Base-by-base conservation (phyloP, 2,329 filamentous ascomycete species). In the Colletotrichum tamarilloi region DNA sequence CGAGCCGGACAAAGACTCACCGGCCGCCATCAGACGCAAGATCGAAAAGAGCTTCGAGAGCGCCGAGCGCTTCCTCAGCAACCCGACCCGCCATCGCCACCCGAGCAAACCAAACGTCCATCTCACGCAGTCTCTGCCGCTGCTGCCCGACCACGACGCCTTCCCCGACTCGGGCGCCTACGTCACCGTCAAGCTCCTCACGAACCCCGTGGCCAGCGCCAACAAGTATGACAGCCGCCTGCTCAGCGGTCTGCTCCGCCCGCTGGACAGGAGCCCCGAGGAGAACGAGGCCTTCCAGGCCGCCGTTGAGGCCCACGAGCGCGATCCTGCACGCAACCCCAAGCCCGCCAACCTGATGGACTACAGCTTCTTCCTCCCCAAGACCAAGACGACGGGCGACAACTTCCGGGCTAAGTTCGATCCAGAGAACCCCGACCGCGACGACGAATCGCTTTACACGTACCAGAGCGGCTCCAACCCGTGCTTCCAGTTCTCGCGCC, bases 101-200 rank as follows among this genome's bases (percentile, higher is more conserved):
- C 91, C 89, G 5, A 86, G 86, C 60, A 87, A 84, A 76, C 82
- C 46, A 75, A 77, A 28, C 79, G 64, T 74, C 12, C 80, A 89
- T 75, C 81, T 92, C 73, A 85, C 92, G 19, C 89, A 91, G 56
- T 88, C 89, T 22, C 88, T 87, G 73, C 90, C 91, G 32, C 81
- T 93, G 52, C 81, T 93, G 22, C 92, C 92, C 6, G 92, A 93
- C 77, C 85, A 92, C 55, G 89, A 92, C 73, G 89, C 90, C n/a
- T 92, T 92, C 83, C 91, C 91, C 60, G 92, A 93, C 80, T 90
- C 89, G 3, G 91, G 92, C 67, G 91, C 91, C 74, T 93, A 93
- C 78, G 89, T 92, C 75, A 90, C 91, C 16, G 86, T 93, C 83
- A 93, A 93, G 81, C 93, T 93, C 81, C 87, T 87, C 64, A 90